Percentiles rank a stretch among this genome's conserved stretches.
phyloP scores from a whole-genome alignment of 345 rosid genomes.

The Gossypium turneri region DNA sequence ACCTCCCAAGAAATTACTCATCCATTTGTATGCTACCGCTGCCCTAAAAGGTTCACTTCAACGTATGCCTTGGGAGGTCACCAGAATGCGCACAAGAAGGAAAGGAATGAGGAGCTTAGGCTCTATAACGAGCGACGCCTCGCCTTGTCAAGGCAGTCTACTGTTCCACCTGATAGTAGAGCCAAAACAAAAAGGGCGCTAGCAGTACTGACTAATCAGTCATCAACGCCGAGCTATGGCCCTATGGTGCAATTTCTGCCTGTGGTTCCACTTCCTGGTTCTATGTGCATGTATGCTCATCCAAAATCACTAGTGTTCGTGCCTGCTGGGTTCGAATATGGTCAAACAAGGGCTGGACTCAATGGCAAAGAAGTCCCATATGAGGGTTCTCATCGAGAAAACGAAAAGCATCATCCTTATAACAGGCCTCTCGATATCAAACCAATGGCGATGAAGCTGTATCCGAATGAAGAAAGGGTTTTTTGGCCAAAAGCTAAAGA shows the following conservation, averaged over 20 bases:
- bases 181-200: neutral
- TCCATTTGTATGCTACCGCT: neutral
- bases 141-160: neutral
- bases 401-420: neutral
- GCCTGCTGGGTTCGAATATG: neutral
- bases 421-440: too few species aligned
- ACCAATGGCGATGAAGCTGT: neutral
- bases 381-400: neutral
- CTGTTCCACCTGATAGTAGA: neutral
- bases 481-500: neutral
- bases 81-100: conserved; percentile 6
- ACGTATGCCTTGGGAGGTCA: neutral
- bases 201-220: neutral
- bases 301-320: neutral
- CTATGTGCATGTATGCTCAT: neutral
- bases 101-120: neutral
- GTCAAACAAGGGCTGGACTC: neutral
- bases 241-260: neutral
- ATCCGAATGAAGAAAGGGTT: neutral
- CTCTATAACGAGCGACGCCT: neutral
- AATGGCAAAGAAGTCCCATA: neutral
- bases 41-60: neutral
- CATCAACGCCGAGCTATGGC: neutral
- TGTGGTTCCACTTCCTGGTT: neutral
- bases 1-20: neutral